These are phyloP conservation scores for Alternaria ventricosa DNA, from an alignment of 2,329 filamentous ascomycete species.

Conservation along the genomic window DNA sequence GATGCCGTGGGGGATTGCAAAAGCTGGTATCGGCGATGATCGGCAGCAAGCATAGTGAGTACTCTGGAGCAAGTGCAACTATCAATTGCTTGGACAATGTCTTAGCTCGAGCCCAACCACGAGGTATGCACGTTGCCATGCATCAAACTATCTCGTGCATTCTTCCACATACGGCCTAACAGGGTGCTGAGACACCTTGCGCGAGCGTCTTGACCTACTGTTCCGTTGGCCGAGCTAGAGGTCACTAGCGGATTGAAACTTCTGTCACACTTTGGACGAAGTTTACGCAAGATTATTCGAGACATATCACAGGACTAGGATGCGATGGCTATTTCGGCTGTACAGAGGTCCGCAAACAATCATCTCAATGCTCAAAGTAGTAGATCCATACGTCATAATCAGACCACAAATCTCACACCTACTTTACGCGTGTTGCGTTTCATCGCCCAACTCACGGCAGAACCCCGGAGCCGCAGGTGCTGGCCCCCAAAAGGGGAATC, in stretches of 20 bases:
- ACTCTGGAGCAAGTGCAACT: neutral
- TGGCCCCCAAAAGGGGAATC: constrained; percentile 2
- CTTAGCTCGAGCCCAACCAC: constrained; percentile 8
- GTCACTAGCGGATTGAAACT: constrained; percentile 1
- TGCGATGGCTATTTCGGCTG: neutral
- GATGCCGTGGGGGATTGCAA: neutral
- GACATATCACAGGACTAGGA: neutral
- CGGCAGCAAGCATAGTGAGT: constrained; percentile 5
- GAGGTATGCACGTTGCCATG: constrained; percentile 8
- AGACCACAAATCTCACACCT: constrained; percentile 1
- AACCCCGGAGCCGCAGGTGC: constrained; percentile 13
- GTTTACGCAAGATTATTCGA: neutral
- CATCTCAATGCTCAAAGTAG: neutral
- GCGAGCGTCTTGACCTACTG: neutral
- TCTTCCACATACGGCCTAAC: neutral
- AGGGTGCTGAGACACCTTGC: neutral
- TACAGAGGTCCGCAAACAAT: neutral
- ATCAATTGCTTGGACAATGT: neutral
- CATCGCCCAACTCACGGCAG: constrained; percentile 4
- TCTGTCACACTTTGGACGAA: neutral
- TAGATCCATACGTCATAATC: constrained; percentile 1
- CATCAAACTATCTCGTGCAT: neutral
- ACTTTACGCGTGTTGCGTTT: neutral
- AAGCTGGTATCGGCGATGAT: neutral
- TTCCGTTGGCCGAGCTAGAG: constrained; percentile 1